These are phyloP conservation scores for Mycena filopes DNA, from an alignment of 768 basidiomycete species.

Conservation along the genomic window DNA sequence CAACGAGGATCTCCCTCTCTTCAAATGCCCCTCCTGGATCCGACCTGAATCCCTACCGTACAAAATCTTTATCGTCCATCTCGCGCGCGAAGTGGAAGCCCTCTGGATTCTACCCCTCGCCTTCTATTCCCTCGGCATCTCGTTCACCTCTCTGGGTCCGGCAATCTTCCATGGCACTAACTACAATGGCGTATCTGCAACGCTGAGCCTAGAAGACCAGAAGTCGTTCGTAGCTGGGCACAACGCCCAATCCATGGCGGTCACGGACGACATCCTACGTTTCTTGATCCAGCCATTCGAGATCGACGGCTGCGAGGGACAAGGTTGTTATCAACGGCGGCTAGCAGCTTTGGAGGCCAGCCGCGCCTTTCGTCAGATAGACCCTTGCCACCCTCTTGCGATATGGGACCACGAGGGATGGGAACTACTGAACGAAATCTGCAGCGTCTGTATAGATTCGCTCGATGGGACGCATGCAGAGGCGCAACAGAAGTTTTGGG, in stretches of 20 bases:
- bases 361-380: neutral
- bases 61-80: neutral
- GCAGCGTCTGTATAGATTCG: neutral
- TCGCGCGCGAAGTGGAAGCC: neutral
- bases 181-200: neutral
- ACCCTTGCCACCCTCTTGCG: neutral
- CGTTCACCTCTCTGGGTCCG: neutral
- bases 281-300: neutral
- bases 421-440: neutral
- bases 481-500: neutral
- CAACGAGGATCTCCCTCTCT: neutral
- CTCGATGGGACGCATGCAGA: neutral
- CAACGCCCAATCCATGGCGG: neutral
- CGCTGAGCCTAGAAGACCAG: neutral
- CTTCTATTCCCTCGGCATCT: neutral
- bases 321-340: too few relatives aligned
- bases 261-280: neutral
- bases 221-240: neutral
- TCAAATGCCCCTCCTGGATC: too few relatives aligned
- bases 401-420: neutral
- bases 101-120: neutral
- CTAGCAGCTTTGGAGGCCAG: too few relatives aligned
- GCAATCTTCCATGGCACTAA: neutral
- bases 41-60: too few relatives aligned
- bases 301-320: constrained; percentile 1